A percentile compares a stretch with the other conserved stretches of the same genome.
Evolutionary conservation across 345 rosid genomes (phyloP).

Genomic region (Euphorbia tirucalli): DNA sequence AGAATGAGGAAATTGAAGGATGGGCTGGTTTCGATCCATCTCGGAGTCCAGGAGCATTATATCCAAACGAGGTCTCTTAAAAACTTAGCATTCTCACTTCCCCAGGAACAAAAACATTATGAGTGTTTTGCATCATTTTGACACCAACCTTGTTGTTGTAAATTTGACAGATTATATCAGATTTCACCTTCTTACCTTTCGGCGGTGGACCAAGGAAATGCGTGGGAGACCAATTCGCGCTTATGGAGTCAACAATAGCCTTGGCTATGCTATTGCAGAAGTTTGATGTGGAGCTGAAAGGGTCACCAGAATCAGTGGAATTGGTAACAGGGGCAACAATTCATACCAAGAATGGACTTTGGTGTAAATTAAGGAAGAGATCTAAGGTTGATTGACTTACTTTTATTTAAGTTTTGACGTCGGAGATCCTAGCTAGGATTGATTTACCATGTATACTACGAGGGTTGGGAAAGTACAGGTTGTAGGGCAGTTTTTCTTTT

Average conservation of each 20-base stretch:
- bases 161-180: constrained; percentile 58
- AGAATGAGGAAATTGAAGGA: constrained; percentile 64
- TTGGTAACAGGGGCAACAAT: constrained; percentile 87
- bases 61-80: constrained; percentile 90
- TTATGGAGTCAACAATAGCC: constrained; percentile 85
- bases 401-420: too few species aligned
- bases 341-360: constrained; percentile 78
- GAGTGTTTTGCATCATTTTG: not conserved
- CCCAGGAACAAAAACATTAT: not conserved
- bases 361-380: constrained; percentile 80
- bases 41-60: constrained; percentile 86
- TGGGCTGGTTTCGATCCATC: constrained; percentile 93
- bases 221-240: constrained; percentile 91
- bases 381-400: constrained; percentile 15
- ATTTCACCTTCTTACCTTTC: constrained; percentile 84
- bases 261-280: constrained; percentile 73
- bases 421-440: not conserved
- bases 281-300: constrained; percentile 68
- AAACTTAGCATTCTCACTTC: not conserved
- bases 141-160: constrained; percentile 16
- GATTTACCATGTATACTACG: too few species aligned
- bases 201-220: constrained; percentile 97
- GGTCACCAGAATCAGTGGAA: constrained; percentile 69
- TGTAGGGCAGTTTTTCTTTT: too few species aligned
- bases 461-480: too few species aligned